Evolutionary conservation across 306 rosid species (phyloP), one percentile per base, ranked within the genome.

Genomic region (Sindora glabra): DNA sequence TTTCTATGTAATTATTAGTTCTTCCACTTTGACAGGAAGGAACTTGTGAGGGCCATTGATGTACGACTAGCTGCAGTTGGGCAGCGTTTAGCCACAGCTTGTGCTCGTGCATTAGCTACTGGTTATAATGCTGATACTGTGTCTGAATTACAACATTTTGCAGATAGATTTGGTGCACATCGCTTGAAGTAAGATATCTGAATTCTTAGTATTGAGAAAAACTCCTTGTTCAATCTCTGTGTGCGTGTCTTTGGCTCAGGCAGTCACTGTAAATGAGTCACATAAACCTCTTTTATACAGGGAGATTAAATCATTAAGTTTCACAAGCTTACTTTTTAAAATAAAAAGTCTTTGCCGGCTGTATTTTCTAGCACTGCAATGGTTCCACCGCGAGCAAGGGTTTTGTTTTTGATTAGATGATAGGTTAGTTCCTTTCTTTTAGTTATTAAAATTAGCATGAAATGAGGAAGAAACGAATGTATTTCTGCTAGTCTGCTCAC

Each of bases 21-120:
- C 10, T 66, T 26, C 39, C 5, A 41, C 48, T 72, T 72, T 44
- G 42, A 37, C 86, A 94, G 99, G 77, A 94, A 86, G 68, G 99
- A 89, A 82, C 95, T 94, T 17, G 67, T 86, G 64, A 86, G 88
- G 69, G 99, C 99, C 37, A 94, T 94, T 47, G 97, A 94, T 73
- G 97, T 89, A 26, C 76, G 97, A 64, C 75, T 94, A 63, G 47
- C 67, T 73, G 86, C 99, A 54, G 91, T 86, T 44, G 79, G 69
- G 87, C 94, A 86, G 70, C 94, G 89, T 82, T 78, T 94, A 60
- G 71, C 81, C 58, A 38, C 86, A 41, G 94, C 99, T 71, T 84
- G 80, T 59, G 76, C 78, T 55, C 85, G 81, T 51, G 95, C 99
- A 73, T 76, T 87, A 26, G 94, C 99, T 39, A 85, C 94, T 49